A percentile compares a stretch with the other conserved stretches of the same genome.
Evolutionary conservation across 805 yeast genomes (phyloP).

Genomic region (Debaryomyces castellii): DNA sequence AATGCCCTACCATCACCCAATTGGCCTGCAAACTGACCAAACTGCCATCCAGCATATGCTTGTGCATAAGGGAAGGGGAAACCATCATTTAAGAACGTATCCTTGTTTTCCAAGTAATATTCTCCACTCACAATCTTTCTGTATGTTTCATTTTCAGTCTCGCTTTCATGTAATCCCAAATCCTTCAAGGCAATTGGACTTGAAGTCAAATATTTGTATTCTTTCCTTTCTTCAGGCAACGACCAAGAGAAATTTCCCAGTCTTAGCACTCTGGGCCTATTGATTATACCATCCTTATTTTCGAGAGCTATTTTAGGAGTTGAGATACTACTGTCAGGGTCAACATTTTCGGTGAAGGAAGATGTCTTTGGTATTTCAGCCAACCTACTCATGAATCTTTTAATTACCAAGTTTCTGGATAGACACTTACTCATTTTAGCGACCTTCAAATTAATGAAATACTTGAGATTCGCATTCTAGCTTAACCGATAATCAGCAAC

Average conservation of each 20-base stretch:
- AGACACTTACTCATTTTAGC: neutral
- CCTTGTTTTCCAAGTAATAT: constrained; percentile 30
- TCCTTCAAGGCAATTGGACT: constrained; percentile 62
- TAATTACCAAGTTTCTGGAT: neutral
- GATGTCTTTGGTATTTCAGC: constrained; percentile 29
- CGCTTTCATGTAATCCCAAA: constrained; percentile 50
- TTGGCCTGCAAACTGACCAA: constrained; percentile 96
- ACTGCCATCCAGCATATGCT: constrained; percentile 95
- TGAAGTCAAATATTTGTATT: constrained; percentile 53
- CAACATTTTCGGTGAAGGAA: constrained; percentile 23
- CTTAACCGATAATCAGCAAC: neutral
- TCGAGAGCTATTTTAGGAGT: constrained; percentile 24
- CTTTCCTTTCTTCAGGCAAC: constrained; percentile 60
- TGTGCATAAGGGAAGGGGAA: constrained; percentile 78
- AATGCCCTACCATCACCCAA: constrained; percentile 93
- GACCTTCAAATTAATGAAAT: neutral
- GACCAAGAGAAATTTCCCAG: constrained; percentile 75
- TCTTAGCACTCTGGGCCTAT: constrained; percentile 37
- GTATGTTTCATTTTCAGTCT: constrained; percentile 43
- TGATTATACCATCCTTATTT: constrained; percentile 29
- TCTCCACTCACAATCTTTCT: constrained; percentile 64
- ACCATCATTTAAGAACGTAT: constrained; percentile 13
- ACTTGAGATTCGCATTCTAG: neutral
- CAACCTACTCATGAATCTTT: constrained; percentile 12
- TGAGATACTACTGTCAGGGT: constrained; percentile 31